Base-by-base conservation (phyloP, 768 basidiomycete species). In the Kwoniella bestiolae region DNA sequence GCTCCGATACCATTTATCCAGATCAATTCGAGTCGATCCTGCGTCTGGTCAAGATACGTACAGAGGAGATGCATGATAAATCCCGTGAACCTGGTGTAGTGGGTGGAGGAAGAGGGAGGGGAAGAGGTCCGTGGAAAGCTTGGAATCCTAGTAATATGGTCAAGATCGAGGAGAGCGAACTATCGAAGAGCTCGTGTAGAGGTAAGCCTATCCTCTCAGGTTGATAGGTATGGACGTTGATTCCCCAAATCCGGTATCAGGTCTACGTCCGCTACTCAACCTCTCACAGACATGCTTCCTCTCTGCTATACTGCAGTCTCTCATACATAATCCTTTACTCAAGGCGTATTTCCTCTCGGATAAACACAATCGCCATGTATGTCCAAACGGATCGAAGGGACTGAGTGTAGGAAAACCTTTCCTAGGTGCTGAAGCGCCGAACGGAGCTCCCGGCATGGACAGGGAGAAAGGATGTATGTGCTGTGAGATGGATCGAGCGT, bases 231-330 rank as follows among this genome's bases (percentile, higher is more conserved):
- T 44, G 28, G n/a, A n/a, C n/a, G n/a, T n/a, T 35, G 45, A 18
- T 29, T 35, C 34, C 32, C 3, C 16, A 16, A 26, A 9, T 58
- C 9, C 31, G 12, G 18, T 28, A 12, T 8, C 59, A 91, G 91
- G 88, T 56, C 87, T 91, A n/a, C 85, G 91, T 63, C 92, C 93
- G 0, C 84, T 95, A 3, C 82, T 92, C 46, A 94, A 95, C 79
- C 86, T 95, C 0, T 92, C 92, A 1, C 89, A 93, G 79, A 97
- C 94, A 0, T 98, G 95, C 76, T 97, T 93, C 82, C 85, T 98
- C 72, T 95, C 92, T 69, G 92, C 90, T 56, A 88, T 96, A 23
- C 85, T 98, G 11, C 95, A 98, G 80, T 87, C 87, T 12, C 89
- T 98, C 73, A 84, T 91, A 7, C 90, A 92, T 81, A 98, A 96